phyloP scores from a whole-genome alignment of 2,329 filamentous ascomycete genomes.

The Orbilia ellipsospora region DNA sequence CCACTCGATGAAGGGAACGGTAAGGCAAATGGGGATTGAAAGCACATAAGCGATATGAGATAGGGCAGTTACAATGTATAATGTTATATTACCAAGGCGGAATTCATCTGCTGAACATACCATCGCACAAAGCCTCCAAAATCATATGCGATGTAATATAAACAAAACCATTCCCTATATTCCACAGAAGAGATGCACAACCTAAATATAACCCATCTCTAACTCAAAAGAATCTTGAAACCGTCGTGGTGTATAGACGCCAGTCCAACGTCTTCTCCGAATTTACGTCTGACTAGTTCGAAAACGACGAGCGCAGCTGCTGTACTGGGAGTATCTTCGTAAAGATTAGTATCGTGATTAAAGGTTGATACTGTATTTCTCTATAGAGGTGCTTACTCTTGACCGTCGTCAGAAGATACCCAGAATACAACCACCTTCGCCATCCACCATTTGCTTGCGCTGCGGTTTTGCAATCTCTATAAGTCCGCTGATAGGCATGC shows the following conservation, averaged over 20 bases:
- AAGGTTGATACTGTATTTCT: background rate
- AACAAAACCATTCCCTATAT: no score
- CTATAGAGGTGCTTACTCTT: conserved; percentile 65
- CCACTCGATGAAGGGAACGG: no score
- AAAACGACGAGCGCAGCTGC: conserved; percentile 82
- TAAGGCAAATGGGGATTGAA: no score
- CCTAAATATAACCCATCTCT: background rate
- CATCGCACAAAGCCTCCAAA: background rate
- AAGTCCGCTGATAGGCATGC: conserved; percentile 76
- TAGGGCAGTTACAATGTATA: no score
- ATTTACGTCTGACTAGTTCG: conserved; percentile 78
- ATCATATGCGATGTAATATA: background rate
- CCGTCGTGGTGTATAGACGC: conserved; percentile 75
- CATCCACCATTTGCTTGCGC: conserved; percentile 71
- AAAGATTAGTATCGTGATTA: background rate
- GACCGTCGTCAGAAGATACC: conserved; percentile 78
- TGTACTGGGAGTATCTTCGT: conserved; percentile 72
- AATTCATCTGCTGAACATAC: no score
- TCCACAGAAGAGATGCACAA: no score
- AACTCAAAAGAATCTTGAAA: conserved; percentile 74
- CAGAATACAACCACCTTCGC: conserved; percentile 74
- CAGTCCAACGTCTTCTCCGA: conserved; percentile 72
- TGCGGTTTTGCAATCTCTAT: conserved; percentile 70
- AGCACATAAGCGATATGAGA: no score
- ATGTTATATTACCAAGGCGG: no score